Base-by-base conservation (phyloP, 495 filamentous ascomycete genomes). In the Ascodesmis nigricans region DNA sequence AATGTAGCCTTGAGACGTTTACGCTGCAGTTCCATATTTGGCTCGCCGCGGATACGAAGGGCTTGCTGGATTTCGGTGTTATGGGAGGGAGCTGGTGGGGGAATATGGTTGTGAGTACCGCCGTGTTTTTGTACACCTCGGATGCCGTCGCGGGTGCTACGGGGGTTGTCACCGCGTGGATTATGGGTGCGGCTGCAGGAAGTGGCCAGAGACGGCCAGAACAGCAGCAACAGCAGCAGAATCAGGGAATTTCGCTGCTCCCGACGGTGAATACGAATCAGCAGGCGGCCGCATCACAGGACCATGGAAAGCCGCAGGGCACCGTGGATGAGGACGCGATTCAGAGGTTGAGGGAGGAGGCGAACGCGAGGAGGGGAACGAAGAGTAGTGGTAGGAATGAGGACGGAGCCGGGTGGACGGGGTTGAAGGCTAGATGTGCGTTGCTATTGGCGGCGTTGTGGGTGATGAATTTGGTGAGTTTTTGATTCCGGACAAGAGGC, bases 21-120 rank as follows among this genome's bases (percentile, higher is more conserved):
- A 56, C 66, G 10, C 44, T 75, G 17, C 67, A 72, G 32, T 62
- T 61, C 46, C 70, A 75, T 42, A 61, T 72, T 37, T 73, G 67
- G 68, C 55, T 73, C 19, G 67, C 66, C 4, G 66, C 59, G 13
- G 64, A 73, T 40, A 61, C 61, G 9, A 62, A 63, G 19, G 69
- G 62, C 4, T 34, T 64, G 13, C 54, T 73, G n/a, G 52, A 54
- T 10, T 36, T 64, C 21, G 66, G 65, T 8, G 35, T 63, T 4
- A 59, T 57, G 24, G 47, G 46, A 28, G 42, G 38, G 1, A 20
- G 35, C 21, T n/a, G n/a, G n/a, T n/a, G n/a, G n/a, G 47, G 47
- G 36, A 55, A 63, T 41, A 45, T 58, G 11, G 31, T 48, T 7
- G 33, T 64, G 2, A 36, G 60, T 3, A 62, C 54, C 0, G 30